Base-by-base conservation (phyloP, 768 basidiomycete genomes). In the Kwoniella bestiolae region DNA sequence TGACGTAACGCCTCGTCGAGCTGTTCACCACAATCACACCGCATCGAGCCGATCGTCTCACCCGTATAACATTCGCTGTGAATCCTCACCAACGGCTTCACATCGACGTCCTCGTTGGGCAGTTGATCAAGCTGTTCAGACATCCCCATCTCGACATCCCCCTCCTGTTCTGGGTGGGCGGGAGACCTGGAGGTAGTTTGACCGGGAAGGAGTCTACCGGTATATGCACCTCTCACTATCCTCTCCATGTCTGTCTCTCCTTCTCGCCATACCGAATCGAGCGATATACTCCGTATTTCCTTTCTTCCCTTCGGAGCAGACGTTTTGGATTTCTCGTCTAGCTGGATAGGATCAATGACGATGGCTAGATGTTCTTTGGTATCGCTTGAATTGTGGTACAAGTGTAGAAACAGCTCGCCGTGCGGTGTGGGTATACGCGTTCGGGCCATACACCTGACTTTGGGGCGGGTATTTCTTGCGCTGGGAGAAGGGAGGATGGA, bases 1-100 rank as follows among this genome's bases (percentile, higher is more conserved):
- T 74, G 88, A 11, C 92, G 87, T 67, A 98, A 88, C n/a, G 96
- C 93, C 79, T 97, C 95, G 82, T 98, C 94, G 3, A 99, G 85
- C 80, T 99, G 96, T 82, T 98, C 94, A 14, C 96, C 96, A 77
- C 96, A 99, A 80, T 99, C 96, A 78, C 96, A 99, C 32, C 96
- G 90, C 91, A 96, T 94, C 28, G 84, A 93, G 89, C 96, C 96
- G 64, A 98, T 87, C 7, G 94, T 98, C 82, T 98, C 96, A 29
- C 96, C 96, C 0, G 96, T 99, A 83, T 93, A 98, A 80, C 96
- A 99, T 80, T 99, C 96, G 29, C 93, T 96, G 82, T 99, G 96
- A 56, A 99, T 92, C 41, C 96, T 89, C 47, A 99, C 88, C 56
- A 98, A 86, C 0, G 96, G 93, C 0, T 89, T 82, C 1, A 90